phyloP scores from a whole-genome alignment of 495 filamentous ascomycete species.

The Sporormia fimetaria region DNA sequence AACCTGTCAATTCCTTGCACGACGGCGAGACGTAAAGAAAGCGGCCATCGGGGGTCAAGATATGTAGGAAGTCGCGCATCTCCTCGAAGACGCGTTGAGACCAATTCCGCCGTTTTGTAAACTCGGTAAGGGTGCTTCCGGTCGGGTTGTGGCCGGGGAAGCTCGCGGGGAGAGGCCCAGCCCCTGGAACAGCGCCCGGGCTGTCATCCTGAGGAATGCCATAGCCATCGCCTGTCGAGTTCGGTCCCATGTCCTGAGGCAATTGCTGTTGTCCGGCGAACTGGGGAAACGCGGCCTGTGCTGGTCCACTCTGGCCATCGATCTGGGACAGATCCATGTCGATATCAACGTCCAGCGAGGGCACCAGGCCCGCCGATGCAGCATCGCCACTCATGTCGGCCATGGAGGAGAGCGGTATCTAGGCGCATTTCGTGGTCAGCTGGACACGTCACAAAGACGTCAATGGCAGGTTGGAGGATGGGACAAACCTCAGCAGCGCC shows the following conservation, averaged over 20 bases:
- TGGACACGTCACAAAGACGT: too few relatives aligned
- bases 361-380: conserved; percentile 7
- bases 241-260: conserved; percentile 15
- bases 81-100: conserved; percentile 79
- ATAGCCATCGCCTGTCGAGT: conserved; percentile 22
- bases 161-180: conserved; percentile 45
- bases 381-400: too few relatives aligned
- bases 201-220: conserved; percentile 23
- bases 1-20: conserved; percentile 65
- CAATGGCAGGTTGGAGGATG: neutral
- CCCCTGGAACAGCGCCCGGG: conserved; percentile 40
- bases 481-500: conserved; percentile 17
- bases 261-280: conserved; percentile 7
- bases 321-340: conserved; percentile 29
- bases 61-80: conserved; percentile 77
- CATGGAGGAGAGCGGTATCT: too few relatives aligned
- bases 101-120: conserved; percentile 81
- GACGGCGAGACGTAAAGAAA: conserved; percentile 80
- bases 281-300: conserved; percentile 7
- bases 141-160: conserved; percentile 40
- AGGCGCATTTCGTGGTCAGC: too few relatives aligned
- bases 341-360: conserved; percentile 25
- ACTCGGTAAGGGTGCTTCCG: conserved; percentile 63
- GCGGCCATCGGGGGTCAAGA: conserved; percentile 71
- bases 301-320: conserved; percentile 12